Evolutionary conservation across 2,329 filamentous ascomycete genomes (phyloP), one percentile per base, ranked within the genome.

Genomic region (Stagonosporopsis cucurbitacearum): DNA sequence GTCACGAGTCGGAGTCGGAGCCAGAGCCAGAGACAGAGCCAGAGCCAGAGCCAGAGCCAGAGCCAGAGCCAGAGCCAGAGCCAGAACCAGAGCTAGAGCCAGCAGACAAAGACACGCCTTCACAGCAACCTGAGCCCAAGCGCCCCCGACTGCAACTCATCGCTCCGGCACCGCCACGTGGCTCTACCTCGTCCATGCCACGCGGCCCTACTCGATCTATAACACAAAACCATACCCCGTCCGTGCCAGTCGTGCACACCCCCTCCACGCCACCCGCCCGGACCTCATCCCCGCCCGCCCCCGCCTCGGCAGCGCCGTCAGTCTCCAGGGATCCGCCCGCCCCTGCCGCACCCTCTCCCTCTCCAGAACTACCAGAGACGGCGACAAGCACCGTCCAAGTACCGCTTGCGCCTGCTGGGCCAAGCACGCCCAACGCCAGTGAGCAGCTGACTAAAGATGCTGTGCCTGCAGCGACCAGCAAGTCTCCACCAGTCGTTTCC

Each of bases 391-490:
- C 68, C 17, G 57, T 72, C 1, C 76, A 65, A 63, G 70, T 81
- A 12, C 78, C 81, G 30, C 74, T 80, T 26, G 79, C 78, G 35
- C 79, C 79, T 36, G 78, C 77, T 33, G 77, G 77, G 11, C 75
- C 73, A 22, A 65, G 66, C 48, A 74, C 72, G 4, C 68, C 70
- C 26, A 67, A 65, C n/a, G n/a, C n/a, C n/a, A n/a, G n/a, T n/a
- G n/a, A n/a, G n/a, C n/a, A n/a, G n/a, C n/a, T n/a, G n/a, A n/a
- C n/a, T n/a, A n/a, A n/a, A n/a, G n/a, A n/a, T n/a, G 25, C 9
- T 26, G 25, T 9, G 4, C 58, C 69, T 15, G 53, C 53, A n/a
- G 57, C 64, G 19, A 47, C 58, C 4, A 54, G 44, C 25, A 57
- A 47, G 15, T 65, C 68, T 1, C 62, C 48, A 4, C 48, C 48